phyloP scores from a whole-genome alignment of 345 rosid species.

The Passiflora organensis region DNA sequence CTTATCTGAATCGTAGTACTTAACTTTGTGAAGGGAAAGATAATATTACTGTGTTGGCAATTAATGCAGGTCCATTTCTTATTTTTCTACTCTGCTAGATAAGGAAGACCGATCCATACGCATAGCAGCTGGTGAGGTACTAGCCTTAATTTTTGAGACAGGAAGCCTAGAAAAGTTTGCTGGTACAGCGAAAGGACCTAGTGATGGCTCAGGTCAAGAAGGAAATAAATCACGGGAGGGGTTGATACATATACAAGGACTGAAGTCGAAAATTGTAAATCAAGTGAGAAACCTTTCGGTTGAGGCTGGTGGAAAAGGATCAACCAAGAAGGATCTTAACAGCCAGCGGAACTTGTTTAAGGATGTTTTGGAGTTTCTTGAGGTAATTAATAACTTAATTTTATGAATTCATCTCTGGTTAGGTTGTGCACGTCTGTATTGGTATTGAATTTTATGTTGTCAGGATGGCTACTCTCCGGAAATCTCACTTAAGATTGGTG shows the following conservation, averaged over 20 bases:
- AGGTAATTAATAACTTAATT: conserved; percentile 33
- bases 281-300: conserved; percentile 70
- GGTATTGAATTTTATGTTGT: conserved; percentile 2
- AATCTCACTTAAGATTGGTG: conserved; percentile 62
- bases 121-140: conserved; percentile 92
- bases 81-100: conserved; percentile 63
- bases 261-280: conserved; percentile 53
- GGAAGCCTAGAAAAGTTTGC: conserved; percentile 67
- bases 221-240: conserved; percentile 50
- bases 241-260: conserved; percentile 50
- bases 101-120: conserved; percentile 85
- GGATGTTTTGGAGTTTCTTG: conserved; percentile 73
- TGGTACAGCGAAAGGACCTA: conserved; percentile 34
- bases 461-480: conserved; percentile 66
- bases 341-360: conserved; percentile 77
- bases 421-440: too few species aligned
- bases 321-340: conserved; percentile 84
- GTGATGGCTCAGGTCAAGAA: conserved; percentile 37
- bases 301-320: conserved; percentile 95
- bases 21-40: too few species aligned
- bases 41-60: too few species aligned
- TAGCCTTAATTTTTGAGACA: conserved; percentile 71
- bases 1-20: too few species aligned
- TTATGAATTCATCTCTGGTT: neutral
- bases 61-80: conserved; percentile 57